Conservation (phyloP, 139 green algal species). For the Microglena sp. region DNA sequence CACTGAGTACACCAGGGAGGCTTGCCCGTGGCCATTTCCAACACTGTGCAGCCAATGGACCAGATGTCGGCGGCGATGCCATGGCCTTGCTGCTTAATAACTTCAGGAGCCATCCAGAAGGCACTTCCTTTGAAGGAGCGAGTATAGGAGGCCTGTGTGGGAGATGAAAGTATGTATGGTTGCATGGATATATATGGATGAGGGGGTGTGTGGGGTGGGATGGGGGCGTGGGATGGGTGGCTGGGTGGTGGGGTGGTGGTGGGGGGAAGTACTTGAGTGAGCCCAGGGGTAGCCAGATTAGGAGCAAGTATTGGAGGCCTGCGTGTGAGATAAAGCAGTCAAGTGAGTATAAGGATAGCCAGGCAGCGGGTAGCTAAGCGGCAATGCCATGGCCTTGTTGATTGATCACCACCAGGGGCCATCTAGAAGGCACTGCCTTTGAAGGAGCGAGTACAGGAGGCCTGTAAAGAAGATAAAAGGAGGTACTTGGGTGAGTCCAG, state of each 20-base stretch:
- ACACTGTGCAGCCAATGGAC: constrained; percentile 78
- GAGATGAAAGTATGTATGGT: neutral
- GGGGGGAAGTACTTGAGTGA: too few relatives aligned
- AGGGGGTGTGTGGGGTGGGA: too few relatives aligned
- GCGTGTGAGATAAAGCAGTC: too few relatives aligned
- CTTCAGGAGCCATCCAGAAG: constrained; percentile 90
- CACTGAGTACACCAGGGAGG: constrained; percentile 60
- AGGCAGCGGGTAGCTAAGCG: too few relatives aligned
- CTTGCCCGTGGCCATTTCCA: constrained; percentile 85
- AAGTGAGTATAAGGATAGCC: too few relatives aligned
- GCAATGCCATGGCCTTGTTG: constrained; percentile 42
- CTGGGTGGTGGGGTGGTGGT: too few relatives aligned
- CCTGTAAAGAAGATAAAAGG: neutral
- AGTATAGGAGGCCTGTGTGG: constrained; percentile 20
- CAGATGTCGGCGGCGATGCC: constrained; percentile 75
- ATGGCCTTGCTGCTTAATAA: constrained; percentile 61
- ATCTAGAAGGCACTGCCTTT: constrained; percentile 92
- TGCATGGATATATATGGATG: too few relatives aligned
- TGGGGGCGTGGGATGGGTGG: too few relatives aligned
- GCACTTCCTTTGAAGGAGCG: constrained; percentile 82
- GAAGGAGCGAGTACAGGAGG: constrained; percentile 57
- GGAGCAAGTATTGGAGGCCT: too few relatives aligned
- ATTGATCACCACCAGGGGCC: constrained; percentile 78
- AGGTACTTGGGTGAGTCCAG: too few relatives aligned
- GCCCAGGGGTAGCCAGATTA: too few relatives aligned